Base-by-base conservation (phyloP, 2,329 filamentous ascomycete genomes). In the Parastagonospora avenae region DNA sequence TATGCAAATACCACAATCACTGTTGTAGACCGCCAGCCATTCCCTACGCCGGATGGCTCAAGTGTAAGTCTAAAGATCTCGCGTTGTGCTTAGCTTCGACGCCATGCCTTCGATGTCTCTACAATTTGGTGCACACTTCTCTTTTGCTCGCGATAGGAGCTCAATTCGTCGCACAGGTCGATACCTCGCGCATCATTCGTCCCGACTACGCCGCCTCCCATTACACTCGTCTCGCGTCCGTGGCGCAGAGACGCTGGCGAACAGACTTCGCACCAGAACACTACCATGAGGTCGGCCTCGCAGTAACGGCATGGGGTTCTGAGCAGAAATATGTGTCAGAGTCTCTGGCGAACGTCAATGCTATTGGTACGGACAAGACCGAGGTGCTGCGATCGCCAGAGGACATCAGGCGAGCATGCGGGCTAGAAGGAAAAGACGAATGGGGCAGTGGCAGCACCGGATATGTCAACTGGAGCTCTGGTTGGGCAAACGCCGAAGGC, bases 151-250 rank as follows among this genome's bases (percentile, higher is more conserved):
- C 36, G 31, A 27, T 35, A 44, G 12, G n/a, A 35, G 42, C 36
- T 44, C 41, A 44, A 36, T 8, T 12, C 38, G 44, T 54, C 24
- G 47, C 12, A 43, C 43, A 75, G 73, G 75, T 86, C 54, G 85
- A 87, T 68, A 78, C 78, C 39, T 85, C 82, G 16, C 83, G 85
- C 48, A 86, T 87, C 58, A 79, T 87, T 42, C 80, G 85, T 30
- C 81, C 87, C 32, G 93, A 97, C 79, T 97, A 97, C 68, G 87
- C 90, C 4, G 86, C 93, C 67, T 77, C 84, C 0, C 83, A 86
- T 16, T 97, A 97, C 74, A 84, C 91, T 5, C 77, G 80, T 12
- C 84, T 97, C 39, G 91, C 88, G 15, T 80, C 84, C 14, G 78
- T 84, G 31, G 91, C 92, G 1, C 89, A 90, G 65, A 73, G 79